phyloP scores from a whole-genome alignment of 2,329 filamentous ascomycete genomes.

The Achaetomium macrosporum region DNA sequence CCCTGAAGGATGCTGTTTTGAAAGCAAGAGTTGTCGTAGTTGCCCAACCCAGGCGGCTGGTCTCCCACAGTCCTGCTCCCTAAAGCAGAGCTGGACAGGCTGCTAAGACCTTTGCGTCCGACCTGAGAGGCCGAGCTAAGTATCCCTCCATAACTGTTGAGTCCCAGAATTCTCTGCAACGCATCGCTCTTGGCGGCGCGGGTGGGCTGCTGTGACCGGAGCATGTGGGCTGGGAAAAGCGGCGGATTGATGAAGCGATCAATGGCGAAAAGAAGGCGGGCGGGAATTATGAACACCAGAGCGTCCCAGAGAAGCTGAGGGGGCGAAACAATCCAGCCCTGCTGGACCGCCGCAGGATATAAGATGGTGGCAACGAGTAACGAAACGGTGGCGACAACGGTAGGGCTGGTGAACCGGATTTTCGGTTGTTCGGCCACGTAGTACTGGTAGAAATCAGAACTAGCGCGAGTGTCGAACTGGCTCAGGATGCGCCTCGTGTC shows the following conservation, averaged over 20 bases:
- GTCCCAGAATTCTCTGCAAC: constrained; percentile 56
- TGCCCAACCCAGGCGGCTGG: constrained; percentile 67
- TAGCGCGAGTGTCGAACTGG: constrained; percentile 27
- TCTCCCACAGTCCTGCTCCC: constrained; percentile 33
- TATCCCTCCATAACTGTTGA: constrained; percentile 48
- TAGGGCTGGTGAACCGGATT: constrained; percentile 33
- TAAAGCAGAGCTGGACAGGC: constrained; percentile 42
- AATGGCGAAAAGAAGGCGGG: constrained; percentile 50
- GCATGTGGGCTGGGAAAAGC: constrained; percentile 35
- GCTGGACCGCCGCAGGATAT: constrained; percentile 32
- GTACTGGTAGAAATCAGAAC: constrained; percentile 17
- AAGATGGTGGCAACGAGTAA: constrained; percentile 31
- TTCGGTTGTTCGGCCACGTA: constrained; percentile 24
- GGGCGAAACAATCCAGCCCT: constrained; percentile 29
- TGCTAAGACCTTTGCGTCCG: constrained; percentile 49
- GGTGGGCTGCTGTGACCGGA: constrained; percentile 31
- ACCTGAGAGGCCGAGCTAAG: constrained; percentile 54
- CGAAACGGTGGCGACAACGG: constrained; percentile 31
- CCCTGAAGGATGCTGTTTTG: constrained; percentile 93
- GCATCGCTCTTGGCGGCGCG: constrained; percentile 59
- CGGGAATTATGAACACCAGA: constrained; percentile 52
- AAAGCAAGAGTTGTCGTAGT: constrained; percentile 94
- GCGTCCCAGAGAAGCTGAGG: constrained; percentile 54
- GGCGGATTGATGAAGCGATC: constrained; percentile 50
- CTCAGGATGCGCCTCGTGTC: constrained; percentile 27